phyloP scores from a whole-genome alignment of 2,329 filamentous ascomycete genomes.

The Arthrobotrys sinensis region DNA sequence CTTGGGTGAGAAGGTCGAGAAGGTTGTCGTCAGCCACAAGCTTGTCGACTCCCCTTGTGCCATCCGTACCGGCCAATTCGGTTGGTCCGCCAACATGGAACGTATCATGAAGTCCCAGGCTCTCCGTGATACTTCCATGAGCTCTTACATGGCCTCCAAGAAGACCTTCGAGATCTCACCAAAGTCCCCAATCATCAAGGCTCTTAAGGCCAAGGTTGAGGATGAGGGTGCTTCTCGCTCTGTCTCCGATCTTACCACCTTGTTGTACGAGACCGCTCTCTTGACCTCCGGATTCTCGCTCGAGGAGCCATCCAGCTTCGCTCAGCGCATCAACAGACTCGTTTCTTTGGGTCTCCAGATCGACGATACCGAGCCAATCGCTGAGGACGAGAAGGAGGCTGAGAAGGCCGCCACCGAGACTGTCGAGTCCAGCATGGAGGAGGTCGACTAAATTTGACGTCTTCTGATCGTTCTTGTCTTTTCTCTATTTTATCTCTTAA shows the following conservation, averaged over 20 bases:
- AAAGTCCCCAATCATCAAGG: constrained; percentile 96
- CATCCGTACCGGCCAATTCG: constrained; percentile 99
- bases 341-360: constrained; percentile 98
- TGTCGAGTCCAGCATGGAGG: constrained; percentile 98
- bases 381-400: constrained; percentile 72
- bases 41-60: constrained; percentile 93
- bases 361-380: constrained; percentile 84
- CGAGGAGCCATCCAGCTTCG: constrained; percentile 96
- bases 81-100: constrained; percentile 99
- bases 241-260: constrained; percentile 98
- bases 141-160: constrained; percentile 99
- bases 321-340: constrained; percentile 99
- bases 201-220: constrained; percentile 99
- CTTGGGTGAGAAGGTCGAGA: constrained; percentile 99
- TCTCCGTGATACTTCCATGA: constrained; percentile 99
- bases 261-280: constrained; percentile 98
- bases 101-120: constrained; percentile 99
- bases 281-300: constrained; percentile 99
- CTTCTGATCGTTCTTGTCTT: constrained; percentile 11
- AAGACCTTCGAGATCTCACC: constrained; percentile 99
- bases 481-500: constrained; percentile 20
- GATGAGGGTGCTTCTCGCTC: constrained; percentile 96
- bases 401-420: constrained; percentile 74
- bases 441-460: constrained; percentile 85
- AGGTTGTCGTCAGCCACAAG: constrained; percentile 99